These are phyloP conservation scores for Cornus kousa DNA, from an alignment of 148 eudicot species.

Conservation along the genomic window DNA sequence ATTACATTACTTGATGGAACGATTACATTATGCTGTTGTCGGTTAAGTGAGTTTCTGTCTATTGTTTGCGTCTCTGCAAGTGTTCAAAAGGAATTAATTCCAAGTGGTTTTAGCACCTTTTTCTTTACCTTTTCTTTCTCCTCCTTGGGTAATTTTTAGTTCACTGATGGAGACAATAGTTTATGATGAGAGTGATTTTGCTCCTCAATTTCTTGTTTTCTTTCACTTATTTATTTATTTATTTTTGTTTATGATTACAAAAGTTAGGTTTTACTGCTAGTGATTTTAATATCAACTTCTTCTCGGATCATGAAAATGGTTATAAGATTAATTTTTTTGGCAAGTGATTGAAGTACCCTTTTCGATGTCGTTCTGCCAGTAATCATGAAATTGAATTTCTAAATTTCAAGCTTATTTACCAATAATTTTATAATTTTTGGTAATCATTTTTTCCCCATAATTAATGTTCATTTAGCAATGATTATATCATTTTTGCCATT, in stretches of 20 bases:
- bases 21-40: background rate
- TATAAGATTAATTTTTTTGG: background rate
- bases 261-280: too few species aligned
- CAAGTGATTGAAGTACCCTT: background rate
- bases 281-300: too few species aligned
- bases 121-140: too few species aligned
- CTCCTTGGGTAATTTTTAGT: background rate
- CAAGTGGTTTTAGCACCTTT: background rate
- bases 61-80: background rate
- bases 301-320: background rate
- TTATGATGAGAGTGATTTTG: too few species aligned
- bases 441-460: background rate
- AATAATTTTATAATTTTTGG: too few species aligned
- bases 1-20: too few species aligned
- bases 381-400: background rate
- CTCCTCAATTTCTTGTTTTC: too few species aligned
- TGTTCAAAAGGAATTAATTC: background rate
- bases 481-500: background rate
- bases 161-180: too few species aligned
- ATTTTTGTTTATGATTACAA: too few species aligned
- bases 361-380: background rate
- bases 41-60: background rate
- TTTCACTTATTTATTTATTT: too few species aligned
- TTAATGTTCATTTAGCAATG: too few species aligned
- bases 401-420: too few species aligned